Percentiles rank a stretch among this genome's conserved stretches.
Conservation (phyloP, 1,284 basidiomycete species). For the Sporisorium iseilematis-ciliati region DNA sequence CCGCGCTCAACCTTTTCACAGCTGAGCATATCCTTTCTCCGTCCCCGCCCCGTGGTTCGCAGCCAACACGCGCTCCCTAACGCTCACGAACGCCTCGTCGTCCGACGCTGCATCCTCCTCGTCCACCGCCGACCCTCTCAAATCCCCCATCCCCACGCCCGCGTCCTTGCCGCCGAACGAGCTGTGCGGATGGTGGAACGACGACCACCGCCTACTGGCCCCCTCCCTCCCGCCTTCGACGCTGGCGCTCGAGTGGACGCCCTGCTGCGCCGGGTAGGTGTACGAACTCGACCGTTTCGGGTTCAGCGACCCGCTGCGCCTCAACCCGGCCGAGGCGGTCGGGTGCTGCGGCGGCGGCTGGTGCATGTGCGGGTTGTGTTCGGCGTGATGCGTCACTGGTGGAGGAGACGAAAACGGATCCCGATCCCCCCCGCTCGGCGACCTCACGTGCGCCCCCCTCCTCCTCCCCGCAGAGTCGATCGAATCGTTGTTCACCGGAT, state of each 20-base stretch:
- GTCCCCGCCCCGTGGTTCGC: not conserved
- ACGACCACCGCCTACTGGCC: constrained; percentile 25
- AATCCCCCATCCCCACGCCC: too few species aligned
- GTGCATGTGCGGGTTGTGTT: constrained; percentile 28
- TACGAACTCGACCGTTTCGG: constrained; percentile 32
- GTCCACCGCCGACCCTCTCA: constrained; percentile 33
- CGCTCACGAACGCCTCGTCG: constrained; percentile 16
- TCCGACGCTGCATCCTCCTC: constrained; percentile 37
- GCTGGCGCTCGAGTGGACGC: too few species aligned
- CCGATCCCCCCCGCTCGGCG: constrained; percentile 4
- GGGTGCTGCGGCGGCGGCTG: constrained; percentile 46
- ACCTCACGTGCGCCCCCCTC: not conserved
- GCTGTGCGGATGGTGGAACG: constrained; percentile 36
- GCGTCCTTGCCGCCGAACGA: not conserved
- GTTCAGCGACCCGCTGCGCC: constrained; percentile 32
- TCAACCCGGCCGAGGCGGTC: not conserved
- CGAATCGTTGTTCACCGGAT: constrained; percentile 18
- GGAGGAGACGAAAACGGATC: constrained; percentile 33
- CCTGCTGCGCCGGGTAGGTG: constrained; percentile 18
- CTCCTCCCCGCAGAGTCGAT: not conserved
- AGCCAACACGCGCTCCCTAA: not conserved
- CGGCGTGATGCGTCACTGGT: constrained; percentile 14
- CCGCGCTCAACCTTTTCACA: too few species aligned
- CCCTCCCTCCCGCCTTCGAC: not conserved
- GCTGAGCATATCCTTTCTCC: not conserved